Evolutionary conservation across 2,329 filamentous ascomycete species (phyloP), one percentile per base, ranked within the genome.

Genomic region (Botrytis fragariae): DNA sequence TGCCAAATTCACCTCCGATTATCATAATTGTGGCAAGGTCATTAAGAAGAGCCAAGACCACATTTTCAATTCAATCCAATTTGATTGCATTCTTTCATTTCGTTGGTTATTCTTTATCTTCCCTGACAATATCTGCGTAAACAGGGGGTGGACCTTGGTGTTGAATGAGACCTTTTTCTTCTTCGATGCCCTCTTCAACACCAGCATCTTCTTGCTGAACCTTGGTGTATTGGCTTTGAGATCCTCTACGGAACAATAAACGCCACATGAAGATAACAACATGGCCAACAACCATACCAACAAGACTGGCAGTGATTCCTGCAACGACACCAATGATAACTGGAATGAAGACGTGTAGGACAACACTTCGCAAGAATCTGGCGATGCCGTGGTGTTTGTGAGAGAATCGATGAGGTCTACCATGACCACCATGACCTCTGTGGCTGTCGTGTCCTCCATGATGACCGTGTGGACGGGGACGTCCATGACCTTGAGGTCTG

Each of bases 281-380:
- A 69, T 88, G 89, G 75, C 90, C 91, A 59, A 91, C 81, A 73
- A 90, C 83, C 87, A 93, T 91, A 72, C 90, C 91, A 64, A 93
- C 80, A 59, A 92, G 81, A 81, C 91, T 91, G 75, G 91, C 89
- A 44, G 86, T 85, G 72, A 93, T 86, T 79, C 92, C 92, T 62
- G 90, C 90, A 37, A 89, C 86, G 76, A 93, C 86, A 74, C 92
- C 92, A 76, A 93, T 86, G 70, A 92, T 83, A 71, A 93, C 85
- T 2, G 92, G 92, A 57, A 93, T 84, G 65, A 93, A 81, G 62
- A 94, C 86, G 75, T 91, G 88, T 54, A 89, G 84, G 75, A 87
- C 84, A 68, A 92, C 84, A 77, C 87, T 87, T 78, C 85, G 84
- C 64, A 89, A 76, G 39, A 89, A 81, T 74, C 84, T 82, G 71